These are phyloP conservation scores for Mortierella sp. DNA, from an alignment of 371 early-diverging fungal species.

Conservation along the genomic window DNA sequence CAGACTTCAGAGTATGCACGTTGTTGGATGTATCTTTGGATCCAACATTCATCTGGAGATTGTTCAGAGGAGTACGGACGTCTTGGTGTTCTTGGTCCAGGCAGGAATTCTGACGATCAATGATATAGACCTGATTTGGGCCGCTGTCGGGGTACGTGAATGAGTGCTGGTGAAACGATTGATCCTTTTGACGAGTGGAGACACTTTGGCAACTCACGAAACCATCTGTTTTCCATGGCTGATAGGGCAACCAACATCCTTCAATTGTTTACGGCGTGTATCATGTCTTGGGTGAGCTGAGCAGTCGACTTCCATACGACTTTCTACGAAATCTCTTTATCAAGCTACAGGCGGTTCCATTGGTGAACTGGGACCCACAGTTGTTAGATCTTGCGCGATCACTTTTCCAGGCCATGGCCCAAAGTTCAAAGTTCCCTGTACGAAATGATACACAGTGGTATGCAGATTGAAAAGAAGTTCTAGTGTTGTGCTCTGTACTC, in stretches of 20 bases:
- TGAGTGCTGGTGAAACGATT: neutral
- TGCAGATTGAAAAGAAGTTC: no score
- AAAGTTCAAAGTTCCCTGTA: conserved; percentile 38
- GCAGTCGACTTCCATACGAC: conserved; percentile 42
- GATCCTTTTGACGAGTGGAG: no score
- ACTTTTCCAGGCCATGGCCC: conserved; percentile 51
- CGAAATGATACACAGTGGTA: neutral
- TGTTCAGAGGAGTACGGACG: conserved; percentile 57
- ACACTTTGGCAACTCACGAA: no score
- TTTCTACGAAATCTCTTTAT: conserved; percentile 48
- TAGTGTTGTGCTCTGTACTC: no score
- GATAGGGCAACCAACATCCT: conserved; percentile 60
- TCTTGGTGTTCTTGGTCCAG: conserved; percentile 54
- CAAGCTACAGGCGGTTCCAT: conserved; percentile 50
- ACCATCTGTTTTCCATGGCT: no score
- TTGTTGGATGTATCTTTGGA: conserved; percentile 58
- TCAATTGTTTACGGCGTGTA: conserved; percentile 61
- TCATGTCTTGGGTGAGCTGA: conserved; percentile 55
- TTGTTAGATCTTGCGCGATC: conserved; percentile 46
- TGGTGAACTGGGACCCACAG: conserved; percentile 51
- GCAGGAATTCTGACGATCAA: conserved; percentile 41
- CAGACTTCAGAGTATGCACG: conserved; percentile 45
- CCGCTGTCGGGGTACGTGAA: conserved; percentile 50
- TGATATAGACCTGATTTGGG: conserved; percentile 61
- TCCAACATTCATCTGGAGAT: conserved; percentile 61